phyloP scores from a whole-genome alignment of 1,139 yeast genomes.

The Pichia sorboxylosa region DNA sequence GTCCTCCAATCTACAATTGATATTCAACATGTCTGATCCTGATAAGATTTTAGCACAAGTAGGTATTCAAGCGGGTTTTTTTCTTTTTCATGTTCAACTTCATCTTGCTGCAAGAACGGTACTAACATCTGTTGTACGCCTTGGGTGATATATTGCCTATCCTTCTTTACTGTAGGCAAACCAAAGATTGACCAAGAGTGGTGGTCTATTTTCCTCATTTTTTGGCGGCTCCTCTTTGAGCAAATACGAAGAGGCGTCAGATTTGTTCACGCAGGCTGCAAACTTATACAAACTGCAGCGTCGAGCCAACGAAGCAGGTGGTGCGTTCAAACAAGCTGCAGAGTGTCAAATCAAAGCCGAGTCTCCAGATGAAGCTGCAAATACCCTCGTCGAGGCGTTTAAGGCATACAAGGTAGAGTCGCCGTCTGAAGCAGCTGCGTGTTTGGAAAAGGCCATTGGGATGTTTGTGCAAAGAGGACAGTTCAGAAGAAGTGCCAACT shows the following conservation, averaged over 20 bases:
- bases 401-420: slow-evolving; percentile 68
- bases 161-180: slow-evolving; percentile 47
- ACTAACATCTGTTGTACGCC: neutral
- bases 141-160: neutral
- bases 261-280: slow-evolving; percentile 82
- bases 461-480: slow-evolving; percentile 85
- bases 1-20: too few species aligned
- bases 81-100: too few species aligned
- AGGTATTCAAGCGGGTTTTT: too few species aligned
- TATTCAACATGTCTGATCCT: too few species aligned
- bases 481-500: slow-evolving; percentile 92
- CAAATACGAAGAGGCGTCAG: slow-evolving; percentile 85
- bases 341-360: slow-evolving; percentile 63
- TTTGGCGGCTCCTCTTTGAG: slow-evolving; percentile 58
- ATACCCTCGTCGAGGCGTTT: slow-evolving; percentile 81
- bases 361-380: slow-evolving; percentile 85
- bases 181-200: slow-evolving; percentile 55
- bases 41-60: too few species aligned
- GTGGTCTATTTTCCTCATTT: slow-evolving; percentile 56
- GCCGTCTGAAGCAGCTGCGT: slow-evolving; percentile 70
- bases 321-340: slow-evolving; percentile 78
- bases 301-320: slow-evolving; percentile 60
- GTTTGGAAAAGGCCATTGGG: slow-evolving; percentile 66
- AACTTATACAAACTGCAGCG: slow-evolving; percentile 70
- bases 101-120: neutral